These are phyloP conservation scores for Cyberlindnera meyerae DNA, from an alignment of 805 yeast species.

Conservation along the genomic window DNA sequence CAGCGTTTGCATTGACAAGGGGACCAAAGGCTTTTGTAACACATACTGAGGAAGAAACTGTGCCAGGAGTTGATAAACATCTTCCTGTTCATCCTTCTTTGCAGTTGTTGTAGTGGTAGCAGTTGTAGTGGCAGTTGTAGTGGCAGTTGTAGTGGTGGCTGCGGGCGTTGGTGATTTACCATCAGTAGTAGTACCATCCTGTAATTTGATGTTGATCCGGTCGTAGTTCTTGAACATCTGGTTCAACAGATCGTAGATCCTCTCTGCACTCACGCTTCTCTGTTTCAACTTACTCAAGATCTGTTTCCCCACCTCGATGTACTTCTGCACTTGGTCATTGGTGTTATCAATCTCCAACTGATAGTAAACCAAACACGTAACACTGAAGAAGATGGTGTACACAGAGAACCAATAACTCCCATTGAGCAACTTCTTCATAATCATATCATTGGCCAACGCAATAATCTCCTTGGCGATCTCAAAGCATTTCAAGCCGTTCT, in stretches of 20 bases:
- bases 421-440: constrained; percentile 61
- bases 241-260: constrained; percentile 76
- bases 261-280: constrained; percentile 68
- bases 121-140: constrained; percentile 1
- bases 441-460: constrained; percentile 74
- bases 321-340: constrained; percentile 50
- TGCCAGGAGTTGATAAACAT: constrained; percentile 81
- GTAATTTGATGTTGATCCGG: constrained; percentile 53
- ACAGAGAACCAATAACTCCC: constrained; percentile 95
- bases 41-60: constrained; percentile 76
- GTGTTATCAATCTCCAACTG: constrained; percentile 40
- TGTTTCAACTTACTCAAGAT: constrained; percentile 67
- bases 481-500: constrained; percentile 79
- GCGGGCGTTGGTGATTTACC: too few relatives aligned
- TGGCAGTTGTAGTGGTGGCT: neutral
- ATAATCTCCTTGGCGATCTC: constrained; percentile 80
- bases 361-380: constrained; percentile 82
- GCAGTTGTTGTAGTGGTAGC: constrained; percentile 1
- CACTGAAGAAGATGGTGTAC: constrained; percentile 87
- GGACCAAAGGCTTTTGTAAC: constrained; percentile 31
- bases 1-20: neutral
- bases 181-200: too few relatives aligned
- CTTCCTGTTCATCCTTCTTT: constrained; percentile 35
- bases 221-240: constrained; percentile 75
- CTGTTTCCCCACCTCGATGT: constrained; percentile 75